Evolutionary conservation across 768 basidiomycete genomes (phyloP).

Genomic region (Hysterangium stoloniferum): DNA sequence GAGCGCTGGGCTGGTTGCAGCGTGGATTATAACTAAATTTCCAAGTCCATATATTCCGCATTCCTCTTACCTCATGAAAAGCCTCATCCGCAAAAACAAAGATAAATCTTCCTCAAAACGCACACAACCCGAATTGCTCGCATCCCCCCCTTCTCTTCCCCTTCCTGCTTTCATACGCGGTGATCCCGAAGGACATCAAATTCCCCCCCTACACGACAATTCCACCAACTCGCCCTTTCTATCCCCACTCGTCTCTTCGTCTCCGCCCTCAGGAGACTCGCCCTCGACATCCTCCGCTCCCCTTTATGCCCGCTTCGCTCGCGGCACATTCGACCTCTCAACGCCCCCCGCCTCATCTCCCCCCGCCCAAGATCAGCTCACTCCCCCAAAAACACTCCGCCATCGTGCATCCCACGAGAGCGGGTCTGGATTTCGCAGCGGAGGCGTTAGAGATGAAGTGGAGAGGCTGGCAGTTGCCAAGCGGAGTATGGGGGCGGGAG

Average conservation of each 20-base stretch:
- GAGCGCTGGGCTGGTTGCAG: too few species aligned
- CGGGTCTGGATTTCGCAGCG: conserved; percentile 1
- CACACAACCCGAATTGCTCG: background rate
- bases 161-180: background rate
- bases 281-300: background rate
- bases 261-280: background rate
- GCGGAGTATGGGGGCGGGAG: background rate
- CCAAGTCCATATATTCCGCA: too few species aligned
- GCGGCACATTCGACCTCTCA: background rate
- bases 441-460: conserved; percentile 4
- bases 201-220: background rate
- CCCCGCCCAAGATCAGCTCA: background rate
- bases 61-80: too few species aligned
- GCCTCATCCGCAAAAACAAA: conserved; percentile 5
- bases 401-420: background rate
- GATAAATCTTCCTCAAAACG: background rate
- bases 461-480: background rate
- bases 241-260: background rate
- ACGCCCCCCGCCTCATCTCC: background rate
- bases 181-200: background rate
- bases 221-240: background rate
- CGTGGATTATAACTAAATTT: too few species aligned
- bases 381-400: background rate
- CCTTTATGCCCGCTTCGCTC: conserved; percentile 4
- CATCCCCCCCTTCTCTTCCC: background rate